Evolutionary conservation across 2,329 filamentous ascomycete species (phyloP).

Genomic region (Thielaviopsis punctulata): DNA sequence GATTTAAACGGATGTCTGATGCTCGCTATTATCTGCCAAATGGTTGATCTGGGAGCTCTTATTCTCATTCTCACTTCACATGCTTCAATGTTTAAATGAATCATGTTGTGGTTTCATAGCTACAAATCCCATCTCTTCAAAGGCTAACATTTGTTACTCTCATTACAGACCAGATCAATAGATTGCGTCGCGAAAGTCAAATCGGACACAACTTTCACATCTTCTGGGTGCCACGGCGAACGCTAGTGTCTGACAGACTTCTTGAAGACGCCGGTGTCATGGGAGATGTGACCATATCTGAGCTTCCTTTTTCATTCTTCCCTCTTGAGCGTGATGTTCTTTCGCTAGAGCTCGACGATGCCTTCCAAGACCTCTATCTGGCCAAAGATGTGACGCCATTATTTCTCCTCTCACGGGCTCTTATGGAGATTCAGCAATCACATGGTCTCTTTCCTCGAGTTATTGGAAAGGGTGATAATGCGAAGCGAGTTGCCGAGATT

Average conservation of each 20-base stretch:
- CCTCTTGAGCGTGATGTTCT: constrained; percentile 81
- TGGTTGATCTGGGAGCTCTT: not conserved
- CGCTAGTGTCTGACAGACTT: constrained; percentile 76
- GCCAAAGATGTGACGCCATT: constrained; percentile 82
- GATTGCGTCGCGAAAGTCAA: constrained; percentile 71
- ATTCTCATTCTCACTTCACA: not conserved
- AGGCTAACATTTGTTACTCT: constrained; percentile 34
- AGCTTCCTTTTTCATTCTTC: constrained; percentile 79
- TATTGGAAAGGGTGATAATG: constrained; percentile 88
- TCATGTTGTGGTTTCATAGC: constrained; percentile 2
- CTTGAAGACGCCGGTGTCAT: constrained; percentile 86
- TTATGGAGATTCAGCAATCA: constrained; percentile 86
- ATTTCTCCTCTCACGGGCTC: constrained; percentile 71
- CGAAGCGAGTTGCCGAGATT: constrained; percentile 71
- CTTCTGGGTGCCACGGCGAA: constrained; percentile 88
- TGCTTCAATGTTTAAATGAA: too few species aligned
- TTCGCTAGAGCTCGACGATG: constrained; percentile 75
- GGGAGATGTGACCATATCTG: constrained; percentile 76
- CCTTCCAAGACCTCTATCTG: constrained; percentile 76
- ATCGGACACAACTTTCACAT: constrained; percentile 92
- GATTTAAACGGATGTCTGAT: not conserved
- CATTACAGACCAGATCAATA: constrained; percentile 66
- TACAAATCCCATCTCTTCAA: constrained; percentile 26
- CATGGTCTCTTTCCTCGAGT: constrained; percentile 91
- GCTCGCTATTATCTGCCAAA: not conserved